Conservation (phyloP, 1,284 basidiomycete genomes). For the Pholiota adiposa region DNA sequence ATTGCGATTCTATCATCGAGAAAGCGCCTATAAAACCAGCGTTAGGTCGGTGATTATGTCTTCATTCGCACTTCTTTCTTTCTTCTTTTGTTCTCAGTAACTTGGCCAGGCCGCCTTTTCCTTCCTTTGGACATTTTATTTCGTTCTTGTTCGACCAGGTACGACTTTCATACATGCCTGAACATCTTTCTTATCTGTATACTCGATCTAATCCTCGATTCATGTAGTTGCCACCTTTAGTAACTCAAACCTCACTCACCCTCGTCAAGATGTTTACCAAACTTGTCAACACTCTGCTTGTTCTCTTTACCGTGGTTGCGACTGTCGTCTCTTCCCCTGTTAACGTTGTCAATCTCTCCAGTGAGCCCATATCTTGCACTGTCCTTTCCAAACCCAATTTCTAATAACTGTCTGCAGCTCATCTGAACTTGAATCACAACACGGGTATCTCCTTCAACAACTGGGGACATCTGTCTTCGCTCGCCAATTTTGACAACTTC, state of each 20-base stretch:
- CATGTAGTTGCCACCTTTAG: too few relatives aligned
- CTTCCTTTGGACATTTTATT: constrained; percentile 8
- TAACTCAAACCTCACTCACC: too few relatives aligned
- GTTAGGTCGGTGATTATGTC: neutral
- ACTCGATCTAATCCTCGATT: neutral
- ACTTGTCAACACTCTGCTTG: constrained; percentile 20
- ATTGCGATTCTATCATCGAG: neutral
- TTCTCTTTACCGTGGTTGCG: constrained; percentile 23
- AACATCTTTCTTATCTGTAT: neutral
- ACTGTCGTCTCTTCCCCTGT: constrained; percentile 20
- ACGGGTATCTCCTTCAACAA: constrained; percentile 31
- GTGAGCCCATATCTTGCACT: neutral
- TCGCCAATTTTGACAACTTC: constrained; percentile 43
- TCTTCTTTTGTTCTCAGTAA: constrained; percentile 7
- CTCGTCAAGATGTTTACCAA: constrained; percentile 27
- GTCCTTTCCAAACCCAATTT: neutral
- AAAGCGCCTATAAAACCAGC: neutral
- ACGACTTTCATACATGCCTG: neutral
- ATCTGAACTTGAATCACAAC: too few relatives aligned
- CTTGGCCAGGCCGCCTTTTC: constrained; percentile 18
- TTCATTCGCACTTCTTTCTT: constrained; percentile 8
- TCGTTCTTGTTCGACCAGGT: constrained; percentile 16
- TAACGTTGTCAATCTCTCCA: constrained; percentile 10
- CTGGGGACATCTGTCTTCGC: constrained; percentile 39
- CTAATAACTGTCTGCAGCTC: constrained; percentile 8